Evolutionary conservation across 768 basidiomycete genomes (phyloP).

Genomic region (Albatrellus ellisii): DNA sequence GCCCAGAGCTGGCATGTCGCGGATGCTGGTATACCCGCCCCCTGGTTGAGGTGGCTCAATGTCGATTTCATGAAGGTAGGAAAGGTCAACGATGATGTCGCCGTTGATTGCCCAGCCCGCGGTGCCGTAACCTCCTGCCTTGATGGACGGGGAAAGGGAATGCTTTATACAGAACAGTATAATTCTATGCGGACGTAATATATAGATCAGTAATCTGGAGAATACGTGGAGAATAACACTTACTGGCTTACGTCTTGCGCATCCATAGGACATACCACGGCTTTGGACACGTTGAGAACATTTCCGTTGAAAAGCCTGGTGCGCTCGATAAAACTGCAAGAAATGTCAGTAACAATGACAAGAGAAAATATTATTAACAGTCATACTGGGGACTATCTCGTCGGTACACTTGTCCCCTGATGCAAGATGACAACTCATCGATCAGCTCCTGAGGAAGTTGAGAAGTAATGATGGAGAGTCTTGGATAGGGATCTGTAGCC

Average conservation of each 20-base stretch:
- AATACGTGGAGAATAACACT: constrained; percentile 17
- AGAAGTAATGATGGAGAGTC: background rate
- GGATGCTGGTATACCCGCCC: constrained; percentile 43
- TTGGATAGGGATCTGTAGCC: too few species aligned
- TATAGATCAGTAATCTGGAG: background rate
- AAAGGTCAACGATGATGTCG: constrained; percentile 75
- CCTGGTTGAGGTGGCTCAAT: constrained; percentile 40
- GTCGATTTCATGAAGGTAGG: constrained; percentile 49
- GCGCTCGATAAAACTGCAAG: constrained; percentile 8
- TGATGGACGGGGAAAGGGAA: constrained; percentile 61
- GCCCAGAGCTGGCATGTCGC: constrained; percentile 35
- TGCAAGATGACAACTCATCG: constrained; percentile 7
- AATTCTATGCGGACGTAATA: constrained; percentile 27
- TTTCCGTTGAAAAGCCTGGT: constrained; percentile 61
- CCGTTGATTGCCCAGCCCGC: constrained; percentile 85
- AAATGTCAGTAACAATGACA: background rate
- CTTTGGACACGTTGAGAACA: constrained; percentile 42
- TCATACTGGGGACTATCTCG: constrained; percentile 11
- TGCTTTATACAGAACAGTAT: constrained; percentile 66
- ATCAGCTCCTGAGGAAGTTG: constrained; percentile 6
- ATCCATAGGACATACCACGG: constrained; percentile 61
- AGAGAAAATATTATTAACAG: too few species aligned
- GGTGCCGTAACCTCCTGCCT: constrained; percentile 86
- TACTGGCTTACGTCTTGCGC: constrained; percentile 76
- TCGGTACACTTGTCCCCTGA: constrained; percentile 10